Base-by-base conservation (phyloP, 2,329 filamentous ascomycete species). In the Lasiodiplodia gonubiensis region DNA sequence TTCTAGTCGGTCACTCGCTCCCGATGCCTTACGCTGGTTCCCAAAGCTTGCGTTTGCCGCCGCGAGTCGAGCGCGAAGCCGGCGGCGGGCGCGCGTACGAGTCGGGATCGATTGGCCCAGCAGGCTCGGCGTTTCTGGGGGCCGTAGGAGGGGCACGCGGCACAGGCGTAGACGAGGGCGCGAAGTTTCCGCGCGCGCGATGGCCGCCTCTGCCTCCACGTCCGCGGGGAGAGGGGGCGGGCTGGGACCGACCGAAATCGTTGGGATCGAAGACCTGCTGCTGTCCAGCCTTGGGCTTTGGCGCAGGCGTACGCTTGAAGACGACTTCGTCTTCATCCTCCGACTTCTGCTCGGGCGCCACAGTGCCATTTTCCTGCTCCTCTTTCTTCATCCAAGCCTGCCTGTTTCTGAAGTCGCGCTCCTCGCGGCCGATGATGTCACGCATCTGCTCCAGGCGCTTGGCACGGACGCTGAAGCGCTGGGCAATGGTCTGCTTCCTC, bases 381-480 rank as follows among this genome's bases (percentile, higher is more conserved):
- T 80, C 78, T 59, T 78, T 75, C 70, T 76, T 79, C 67, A 77
- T 74, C 46, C 79, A 71, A 27, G 76, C 74, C 65, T 79, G 64
- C 61, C 78, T 77, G 68, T 80, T 80, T 66, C 79, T 80, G 72
- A 77, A 81, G 68, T 84, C 82, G 51, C 82, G 80, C 39, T 84
- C 82, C 70, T 85, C 83, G 53, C 83, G 78, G 23, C 78, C 79
- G 25, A 85, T 78, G 35, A 81, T 81, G 68, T 84, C 82, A 10
- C 83, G 80, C 12, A 85, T 77, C 69, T 85, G 82, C 72, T 84
- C 82, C 8, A 85, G 75, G 63, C 81, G 80, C 76, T 84, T 85
- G 39, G 77, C 79, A 46, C 82, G 80, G 55, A 85, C 81, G 69
- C 83, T 83, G 66, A 85, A 85, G 27, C 82, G 81, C 65, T 81